Evolutionary conservation across 306 rosid species (phyloP), one percentile per base, ranked within the genome.

Genomic region (Sophora flavescens): DNA sequence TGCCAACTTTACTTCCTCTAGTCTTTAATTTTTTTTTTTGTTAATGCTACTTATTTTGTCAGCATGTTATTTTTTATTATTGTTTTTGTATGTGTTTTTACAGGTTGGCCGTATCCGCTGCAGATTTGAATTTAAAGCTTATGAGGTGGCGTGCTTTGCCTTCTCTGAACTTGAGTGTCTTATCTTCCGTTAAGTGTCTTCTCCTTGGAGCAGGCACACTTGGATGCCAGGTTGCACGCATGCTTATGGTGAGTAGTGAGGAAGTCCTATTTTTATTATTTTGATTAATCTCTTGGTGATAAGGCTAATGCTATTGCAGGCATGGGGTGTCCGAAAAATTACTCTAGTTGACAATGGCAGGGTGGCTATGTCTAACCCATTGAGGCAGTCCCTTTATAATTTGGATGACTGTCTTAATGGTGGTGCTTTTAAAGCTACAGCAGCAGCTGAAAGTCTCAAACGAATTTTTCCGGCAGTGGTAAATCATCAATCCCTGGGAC

Each of bases 141-240:
- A 95, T 95, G 97, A 95, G 97, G 67, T 95, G 98, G 97, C 97
- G 97, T 74, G 98, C 93, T 68, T 84, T 95, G 86, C 98, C 98
- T 62, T 87, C 97, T 75, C 76, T 95, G 59, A 76, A 95, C 79
- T 84, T 95, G 78, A 85, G 65, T 67, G 62, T 80, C 81, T 80
- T 95, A 83, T 95, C 97, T 71, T 87, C 92, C 66, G 76, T 88
- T 64, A 95, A 92, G 85, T 95, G 98, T 84, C 98, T 95, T 77
- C 95, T 95, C 68, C 92, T 95, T 17, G 98, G 98, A 80, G 97
- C 98, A 12, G 97, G 98, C 60, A 92, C 98, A 13, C 98, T 95
- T 64, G 98, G 98, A 84, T 95, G 98, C 84, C 98, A 95, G 86
- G 98, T 95, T 65, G 97, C 97, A 8, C 97, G 98, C 59, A 92